Conservation (phyloP, 352 stramenopile species). For the Pythium utonaiense region DNA sequence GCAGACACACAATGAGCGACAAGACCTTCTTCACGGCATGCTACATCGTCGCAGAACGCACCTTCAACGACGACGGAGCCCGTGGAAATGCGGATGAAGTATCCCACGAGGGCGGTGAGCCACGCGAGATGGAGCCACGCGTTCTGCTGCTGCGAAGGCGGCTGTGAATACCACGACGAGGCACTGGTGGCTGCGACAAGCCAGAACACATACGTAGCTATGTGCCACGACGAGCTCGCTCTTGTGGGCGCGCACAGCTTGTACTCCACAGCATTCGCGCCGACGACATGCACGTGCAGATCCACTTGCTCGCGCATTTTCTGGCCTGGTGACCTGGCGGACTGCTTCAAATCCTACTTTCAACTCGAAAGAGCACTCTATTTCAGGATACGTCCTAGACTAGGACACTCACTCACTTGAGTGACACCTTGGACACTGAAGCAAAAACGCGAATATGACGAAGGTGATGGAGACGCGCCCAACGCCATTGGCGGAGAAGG, state of each 20-base stretch:
- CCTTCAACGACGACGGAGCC: conserved; percentile 27
- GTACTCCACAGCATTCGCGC: conserved; percentile 54
- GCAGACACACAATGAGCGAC: not conserved
- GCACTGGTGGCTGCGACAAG: conserved; percentile 6
- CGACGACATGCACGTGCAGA: conserved; percentile 45
- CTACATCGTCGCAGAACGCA: too few relatives aligned
- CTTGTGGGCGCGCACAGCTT: conserved; percentile 25
- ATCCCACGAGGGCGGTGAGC: not conserved
- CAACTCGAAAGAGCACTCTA: not conserved
- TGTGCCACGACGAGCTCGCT: not conserved
- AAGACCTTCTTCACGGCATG: not conserved
- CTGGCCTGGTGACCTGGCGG: conserved; percentile 1
- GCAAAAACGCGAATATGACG: not conserved
- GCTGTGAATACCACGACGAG: conserved; percentile 16
- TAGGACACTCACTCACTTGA: not conserved
- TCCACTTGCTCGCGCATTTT: conserved; percentile 36
- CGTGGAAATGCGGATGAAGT: conserved; percentile 2
- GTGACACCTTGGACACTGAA: too few relatives aligned
- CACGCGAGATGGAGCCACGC: conserved; percentile 10
- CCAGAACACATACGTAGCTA: conserved; percentile 7
- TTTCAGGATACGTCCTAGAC: not conserved
- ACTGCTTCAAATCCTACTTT: not conserved
- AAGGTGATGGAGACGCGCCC: conserved; percentile 9
- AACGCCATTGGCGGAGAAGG: not conserved
- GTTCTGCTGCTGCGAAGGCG: not conserved